Evolutionary conservation across 345 rosid species (phyloP), one percentile per base, ranked within the genome.

Genomic region (Citrus inodora): DNA sequence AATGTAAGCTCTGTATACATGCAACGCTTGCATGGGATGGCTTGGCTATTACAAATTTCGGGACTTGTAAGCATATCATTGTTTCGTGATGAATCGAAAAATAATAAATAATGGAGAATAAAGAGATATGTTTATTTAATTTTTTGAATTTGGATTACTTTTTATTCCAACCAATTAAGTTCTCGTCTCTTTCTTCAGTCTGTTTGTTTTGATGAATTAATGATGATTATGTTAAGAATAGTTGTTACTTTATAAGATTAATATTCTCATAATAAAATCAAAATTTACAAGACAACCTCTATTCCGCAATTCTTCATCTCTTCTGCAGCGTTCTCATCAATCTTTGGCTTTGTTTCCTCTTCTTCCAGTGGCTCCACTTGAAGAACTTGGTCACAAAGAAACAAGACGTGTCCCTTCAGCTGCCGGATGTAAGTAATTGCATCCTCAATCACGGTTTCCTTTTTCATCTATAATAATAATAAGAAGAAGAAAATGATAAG

Each of bases 391-490:
- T 84, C 86, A 21, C 77, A 71, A 8, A 92, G 92, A 82, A 32
- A 72, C 70, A 82, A 13, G 61, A 85, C 90, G 22, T 80, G 75
- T 48, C 68, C 81, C 79, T 87, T 80, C 79, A 93, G 89, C 81
- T 87, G 83, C 60, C 76, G 82, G 51, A 92, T 90, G 89, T 92
- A 95, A 76, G 86, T 87, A 22, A 91, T 87, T 1, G 98, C 92
- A 78, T 95, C 97, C 67, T 88, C 92, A 37, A 95, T 86, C 70
- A 93, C 92, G 19, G 90, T 88, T 3, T 86, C 98, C 85, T 87
- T 90, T 73, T 87, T 93, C 95, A 95, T 90, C 98, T 95, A 13
- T 46, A 13, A 46, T 13, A 46, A 40, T 38, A 38, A 40, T 0
- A 25, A 25, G 27, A 9, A 11, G 16, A 11, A 46, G 51, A 46